These are phyloP conservation scores for Leptographium flavum DNA, from an alignment of 2,329 filamentous ascomycete species.

Conservation along the genomic window DNA sequence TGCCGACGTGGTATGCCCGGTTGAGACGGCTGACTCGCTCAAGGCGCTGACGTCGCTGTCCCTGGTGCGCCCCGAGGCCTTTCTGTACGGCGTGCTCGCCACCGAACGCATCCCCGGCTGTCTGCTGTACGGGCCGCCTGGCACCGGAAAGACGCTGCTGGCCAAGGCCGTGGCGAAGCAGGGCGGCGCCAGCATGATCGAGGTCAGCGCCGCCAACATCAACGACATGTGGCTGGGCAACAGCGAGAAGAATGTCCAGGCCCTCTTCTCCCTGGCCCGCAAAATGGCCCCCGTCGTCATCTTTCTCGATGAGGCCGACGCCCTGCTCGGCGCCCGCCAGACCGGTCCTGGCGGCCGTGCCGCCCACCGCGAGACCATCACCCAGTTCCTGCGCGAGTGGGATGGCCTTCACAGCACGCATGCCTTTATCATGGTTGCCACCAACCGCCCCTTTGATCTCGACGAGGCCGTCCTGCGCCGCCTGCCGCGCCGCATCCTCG, in stretches of 20 bases:
- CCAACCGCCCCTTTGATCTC: conserved; percentile 87
- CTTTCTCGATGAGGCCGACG: conserved; percentile 94
- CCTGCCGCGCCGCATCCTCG: conserved; percentile 55
- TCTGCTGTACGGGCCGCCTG: conserved; percentile 76
- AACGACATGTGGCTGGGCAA: conserved; percentile 96
- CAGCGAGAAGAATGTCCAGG: conserved; percentile 88
- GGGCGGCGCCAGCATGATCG: conserved; percentile 59
- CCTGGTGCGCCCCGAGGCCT: conserved; percentile 80
- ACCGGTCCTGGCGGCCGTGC: conserved; percentile 45
- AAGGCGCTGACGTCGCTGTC: conserved; percentile 82
- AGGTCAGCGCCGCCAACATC: conserved; percentile 80
- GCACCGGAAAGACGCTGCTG: conserved; percentile 59
- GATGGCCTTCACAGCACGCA: conserved; percentile 61
- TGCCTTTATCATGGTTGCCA: conserved; percentile 96
- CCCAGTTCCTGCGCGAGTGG: conserved; percentile 95
- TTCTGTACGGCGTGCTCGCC: conserved; percentile 84
- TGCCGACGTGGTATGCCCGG: conserved; percentile 67
- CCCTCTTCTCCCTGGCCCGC: conserved; percentile 80
- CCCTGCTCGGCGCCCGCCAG: conserved; percentile 68
- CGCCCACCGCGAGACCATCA: conserved; percentile 78
- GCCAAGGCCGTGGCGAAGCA: conserved; percentile 57
- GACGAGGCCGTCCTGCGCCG: conserved; percentile 77
- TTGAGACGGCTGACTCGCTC: conserved; percentile 72
- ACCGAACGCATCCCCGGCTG: conserved; percentile 84
- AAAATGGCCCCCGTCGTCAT: conserved; percentile 86